Evolutionary conservation across 2,329 filamentous ascomycete species (phyloP).

Genomic region (Capronia epimyces): DNA sequence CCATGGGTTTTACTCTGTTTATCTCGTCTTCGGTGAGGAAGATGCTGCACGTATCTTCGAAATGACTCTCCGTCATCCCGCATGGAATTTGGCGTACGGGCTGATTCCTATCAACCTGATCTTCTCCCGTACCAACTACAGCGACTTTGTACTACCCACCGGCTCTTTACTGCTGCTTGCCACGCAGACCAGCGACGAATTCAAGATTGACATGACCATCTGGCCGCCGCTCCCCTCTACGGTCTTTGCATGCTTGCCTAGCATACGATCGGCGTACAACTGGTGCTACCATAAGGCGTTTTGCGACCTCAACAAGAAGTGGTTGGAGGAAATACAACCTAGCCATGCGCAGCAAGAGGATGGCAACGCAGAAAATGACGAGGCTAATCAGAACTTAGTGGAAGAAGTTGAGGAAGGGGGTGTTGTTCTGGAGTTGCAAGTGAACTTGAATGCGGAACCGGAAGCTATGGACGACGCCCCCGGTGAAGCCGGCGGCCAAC

Average conservation of each 20-base stretch:
- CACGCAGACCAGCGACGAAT: constrained; percentile 38
- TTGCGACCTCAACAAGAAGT: constrained; percentile 52
- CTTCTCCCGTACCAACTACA: constrained; percentile 59
- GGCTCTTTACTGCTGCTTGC: constrained; percentile 55
- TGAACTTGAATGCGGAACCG: constrained; percentile 46
- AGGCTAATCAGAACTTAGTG: constrained; percentile 30
- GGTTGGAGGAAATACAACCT: constrained; percentile 60
- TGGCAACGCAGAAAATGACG: constrained; percentile 30
- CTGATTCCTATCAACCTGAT: constrained; percentile 64
- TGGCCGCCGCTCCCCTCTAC: constrained; percentile 64
- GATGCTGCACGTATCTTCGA: constrained; percentile 54
- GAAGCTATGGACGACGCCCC: constrained; percentile 37
- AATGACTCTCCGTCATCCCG: constrained; percentile 32
- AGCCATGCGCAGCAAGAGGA: constrained; percentile 39
- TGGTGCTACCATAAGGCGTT: constrained; percentile 57
- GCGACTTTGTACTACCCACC: constrained; percentile 59
- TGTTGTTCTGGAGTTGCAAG: constrained; percentile 47
- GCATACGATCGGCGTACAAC: constrained; percentile 60
- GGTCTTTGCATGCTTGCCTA: constrained; percentile 61
- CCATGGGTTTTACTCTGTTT: constrained; percentile 59
- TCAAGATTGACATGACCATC: constrained; percentile 49
- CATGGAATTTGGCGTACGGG: constrained; percentile 54
- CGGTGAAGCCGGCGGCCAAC: constrained; percentile 27
- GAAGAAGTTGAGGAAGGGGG: constrained; percentile 37
- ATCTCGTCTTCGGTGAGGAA: constrained; percentile 59